A percentile compares a stretch with the other conserved stretches of the same genome.
phyloP scores from a whole-genome alignment of 2,329 filamentous ascomycete species.

The Talaromyces sp. region DNA sequence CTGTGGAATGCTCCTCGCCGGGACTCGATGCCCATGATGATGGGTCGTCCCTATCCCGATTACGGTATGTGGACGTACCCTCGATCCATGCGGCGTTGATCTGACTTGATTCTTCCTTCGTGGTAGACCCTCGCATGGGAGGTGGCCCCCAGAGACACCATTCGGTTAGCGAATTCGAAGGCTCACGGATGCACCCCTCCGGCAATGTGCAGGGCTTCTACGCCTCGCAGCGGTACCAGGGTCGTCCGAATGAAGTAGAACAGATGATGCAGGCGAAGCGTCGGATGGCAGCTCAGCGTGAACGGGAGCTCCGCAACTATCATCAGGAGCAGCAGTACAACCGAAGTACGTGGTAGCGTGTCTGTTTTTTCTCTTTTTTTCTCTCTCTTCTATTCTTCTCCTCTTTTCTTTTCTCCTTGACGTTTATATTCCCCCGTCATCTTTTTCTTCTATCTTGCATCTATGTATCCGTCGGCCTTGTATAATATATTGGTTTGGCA shows the following conservation, averaged over 20 bases:
- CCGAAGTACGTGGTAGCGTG: constrained; percentile 72
- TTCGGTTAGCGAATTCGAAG: constrained; percentile 82
- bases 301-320: constrained; percentile 98
- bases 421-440: constrained; percentile 37
- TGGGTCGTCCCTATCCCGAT: constrained; percentile 60
- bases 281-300: constrained; percentile 97
- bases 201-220: constrained; percentile 93
- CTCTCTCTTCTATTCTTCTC: constrained; percentile 32
- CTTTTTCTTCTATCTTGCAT: constrained; percentile 32
- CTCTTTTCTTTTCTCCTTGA: constrained; percentile 32
- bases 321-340: constrained; percentile 99
- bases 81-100: constrained; percentile 23
- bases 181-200: constrained; percentile 70
- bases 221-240: constrained; percentile 87
- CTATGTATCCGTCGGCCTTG: constrained; percentile 47
- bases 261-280: constrained; percentile 99
- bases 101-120: constrained; percentile 24
- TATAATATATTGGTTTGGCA: constrained; percentile 45
- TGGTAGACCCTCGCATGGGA: constrained; percentile 70
- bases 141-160: constrained; percentile 73
- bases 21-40: constrained; percentile 73
- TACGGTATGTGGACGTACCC: constrained; percentile 57
- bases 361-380: constrained; percentile 29
- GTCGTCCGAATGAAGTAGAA: constrained; percentile 87
- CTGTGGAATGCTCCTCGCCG: constrained; percentile 75